phyloP scores from a whole-genome alignment of 371 early-diverging fungal species.

The Entomophthora muscae region DNA sequence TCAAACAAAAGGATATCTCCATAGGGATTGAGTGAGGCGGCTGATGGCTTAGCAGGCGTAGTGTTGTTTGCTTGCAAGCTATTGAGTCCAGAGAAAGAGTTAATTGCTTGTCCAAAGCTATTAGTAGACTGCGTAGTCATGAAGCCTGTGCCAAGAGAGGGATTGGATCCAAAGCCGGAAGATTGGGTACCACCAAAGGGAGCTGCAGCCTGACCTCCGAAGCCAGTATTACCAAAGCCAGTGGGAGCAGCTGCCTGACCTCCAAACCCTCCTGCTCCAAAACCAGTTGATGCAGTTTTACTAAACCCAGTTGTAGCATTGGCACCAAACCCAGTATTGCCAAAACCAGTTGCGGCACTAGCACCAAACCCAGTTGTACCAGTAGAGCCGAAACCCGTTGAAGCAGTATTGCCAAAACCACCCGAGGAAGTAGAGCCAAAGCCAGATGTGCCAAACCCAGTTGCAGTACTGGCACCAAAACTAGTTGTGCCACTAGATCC shows the following conservation, averaged over 20 bases:
- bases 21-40: not conserved
- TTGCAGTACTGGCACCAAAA: not conserved
- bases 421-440: too few species aligned
- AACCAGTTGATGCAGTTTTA: not conserved
- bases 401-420: too few species aligned
- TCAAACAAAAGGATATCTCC: not conserved
- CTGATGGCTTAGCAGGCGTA: not conserved
- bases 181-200: not conserved
- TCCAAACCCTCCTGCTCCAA: not conserved
- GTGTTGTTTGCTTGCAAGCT: not conserved
- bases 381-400: slow-evolving; percentile 7
- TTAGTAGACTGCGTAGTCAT: not conserved
- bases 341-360: not conserved
- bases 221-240: too few species aligned
- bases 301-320: not conserved
- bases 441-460: not conserved
- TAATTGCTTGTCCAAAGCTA: not conserved
- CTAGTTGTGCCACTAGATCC: too few species aligned
- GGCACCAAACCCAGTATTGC: not conserved
- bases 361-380: not conserved
- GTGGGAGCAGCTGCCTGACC: too few species aligned
- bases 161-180: not conserved
- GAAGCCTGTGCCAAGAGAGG: not conserved
- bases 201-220: too few species aligned
- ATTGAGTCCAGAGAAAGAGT: not conserved